These are phyloP conservation scores for Bruguiera gymnorhiza DNA, from an alignment of 345 rosid genomes.

Conservation along the genomic window DNA sequence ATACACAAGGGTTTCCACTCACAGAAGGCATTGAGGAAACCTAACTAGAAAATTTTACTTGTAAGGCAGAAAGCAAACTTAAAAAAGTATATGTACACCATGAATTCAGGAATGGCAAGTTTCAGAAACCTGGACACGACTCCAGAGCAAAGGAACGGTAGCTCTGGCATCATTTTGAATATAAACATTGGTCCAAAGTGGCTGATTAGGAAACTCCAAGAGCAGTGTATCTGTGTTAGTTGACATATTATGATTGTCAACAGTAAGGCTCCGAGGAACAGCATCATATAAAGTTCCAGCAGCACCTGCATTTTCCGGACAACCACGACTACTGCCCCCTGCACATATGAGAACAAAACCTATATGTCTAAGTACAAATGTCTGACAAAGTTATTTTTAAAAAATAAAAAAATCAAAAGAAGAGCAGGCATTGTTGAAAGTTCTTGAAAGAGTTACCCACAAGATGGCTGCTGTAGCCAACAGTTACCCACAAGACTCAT, in stretches of 20 bases:
- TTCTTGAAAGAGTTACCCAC: not conserved
- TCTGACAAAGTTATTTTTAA: not conserved
- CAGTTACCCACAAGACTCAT: too few species aligned
- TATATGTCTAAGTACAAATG: not conserved
- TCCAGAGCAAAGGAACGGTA: constrained; percentile 96
- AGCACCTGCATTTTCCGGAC: constrained; percentile 88
- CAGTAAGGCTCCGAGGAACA: constrained; percentile 83
- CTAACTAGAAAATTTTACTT: not conserved
- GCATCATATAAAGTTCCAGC: constrained; percentile 98
- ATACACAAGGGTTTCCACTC: too few species aligned
- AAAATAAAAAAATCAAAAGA: not conserved
- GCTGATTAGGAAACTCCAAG: constrained; percentile 91
- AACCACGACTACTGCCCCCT: constrained; percentile 85
- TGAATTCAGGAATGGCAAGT: constrained; percentile 3
- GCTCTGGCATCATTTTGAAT: constrained; percentile 84
- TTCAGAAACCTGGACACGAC: constrained; percentile 93
- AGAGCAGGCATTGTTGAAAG: not conserved
- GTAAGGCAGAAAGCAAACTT: not conserved
- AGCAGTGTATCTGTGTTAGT: constrained; percentile 92
- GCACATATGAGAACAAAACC: constrained; percentile 25
- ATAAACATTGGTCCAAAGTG: constrained; percentile 91
- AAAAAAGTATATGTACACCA: not conserved
- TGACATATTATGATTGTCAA: constrained; percentile 81
- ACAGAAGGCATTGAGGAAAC: not conserved
- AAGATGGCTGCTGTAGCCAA: not conserved